phyloP scores from a whole-genome alignment of 768 basidiomycete species.

The Serendipita sp. region DNA sequence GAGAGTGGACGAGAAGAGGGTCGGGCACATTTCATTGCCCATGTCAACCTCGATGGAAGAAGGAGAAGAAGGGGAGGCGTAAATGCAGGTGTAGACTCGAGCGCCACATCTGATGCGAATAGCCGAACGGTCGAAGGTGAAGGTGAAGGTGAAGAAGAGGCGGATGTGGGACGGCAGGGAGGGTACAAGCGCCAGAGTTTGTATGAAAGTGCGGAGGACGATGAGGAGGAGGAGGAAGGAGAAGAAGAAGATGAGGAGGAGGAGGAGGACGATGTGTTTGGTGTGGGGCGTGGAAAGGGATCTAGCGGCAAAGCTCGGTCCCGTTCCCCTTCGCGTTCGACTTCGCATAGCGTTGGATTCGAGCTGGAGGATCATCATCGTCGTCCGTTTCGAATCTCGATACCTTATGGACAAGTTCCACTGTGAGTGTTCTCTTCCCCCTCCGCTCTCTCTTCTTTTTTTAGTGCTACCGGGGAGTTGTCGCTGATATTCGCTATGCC shows the following conservation, averaged over 20 bases:
- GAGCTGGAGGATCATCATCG: too few species aligned
- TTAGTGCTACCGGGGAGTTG: too few species aligned
- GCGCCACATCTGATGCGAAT: slow-evolving; percentile 33
- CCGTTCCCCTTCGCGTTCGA: neutral
- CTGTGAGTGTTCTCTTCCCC: too few species aligned
- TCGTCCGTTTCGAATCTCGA: too few species aligned
- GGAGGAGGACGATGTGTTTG: neutral
- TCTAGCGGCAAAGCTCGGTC: slow-evolving; percentile 4
- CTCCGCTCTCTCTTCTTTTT: too few species aligned
- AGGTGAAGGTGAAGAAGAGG: neutral
- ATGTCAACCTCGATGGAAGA: slow-evolving; percentile 13
- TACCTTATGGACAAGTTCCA: too few species aligned
- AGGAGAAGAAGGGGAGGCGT: slow-evolving; percentile 29
- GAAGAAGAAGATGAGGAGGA: slow-evolving; percentile 7
- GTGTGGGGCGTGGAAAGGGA: neutral
- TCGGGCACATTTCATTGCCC: too few species aligned
- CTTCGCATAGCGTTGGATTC: too few species aligned
- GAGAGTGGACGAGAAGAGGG: too few species aligned
- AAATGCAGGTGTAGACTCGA: slow-evolving; percentile 24
- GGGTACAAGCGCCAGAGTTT: neutral
- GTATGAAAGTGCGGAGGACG: neutral
- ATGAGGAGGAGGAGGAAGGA: neutral
- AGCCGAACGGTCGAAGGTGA: slow-evolving; percentile 9
- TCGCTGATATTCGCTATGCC: too few species aligned
- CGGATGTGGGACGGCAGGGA: too few species aligned